Conservation (phyloP, 2,329 filamentous ascomycete species). For the Aspergillus caelatus region DNA sequence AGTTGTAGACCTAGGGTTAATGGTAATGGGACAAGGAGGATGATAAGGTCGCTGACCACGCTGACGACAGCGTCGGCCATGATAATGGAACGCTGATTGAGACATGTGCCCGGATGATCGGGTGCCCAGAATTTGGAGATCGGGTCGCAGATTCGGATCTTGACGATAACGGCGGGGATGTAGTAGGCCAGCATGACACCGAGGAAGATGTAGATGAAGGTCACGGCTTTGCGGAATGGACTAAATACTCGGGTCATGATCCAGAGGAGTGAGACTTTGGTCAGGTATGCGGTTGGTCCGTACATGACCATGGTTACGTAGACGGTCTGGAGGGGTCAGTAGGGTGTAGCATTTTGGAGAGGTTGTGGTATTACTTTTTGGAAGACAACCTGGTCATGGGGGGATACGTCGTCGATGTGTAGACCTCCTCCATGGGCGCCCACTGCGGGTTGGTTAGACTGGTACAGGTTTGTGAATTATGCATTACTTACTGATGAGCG, state of each 20-base stretch:
- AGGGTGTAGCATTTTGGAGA: not conserved
- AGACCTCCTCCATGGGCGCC: slow-evolving; percentile 41
- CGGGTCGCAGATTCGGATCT: slow-evolving; percentile 47
- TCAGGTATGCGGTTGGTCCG: slow-evolving; percentile 47
- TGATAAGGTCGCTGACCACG: slow-evolving; percentile 59
- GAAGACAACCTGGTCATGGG: slow-evolving; percentile 34
- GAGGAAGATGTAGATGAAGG: slow-evolving; percentile 45
- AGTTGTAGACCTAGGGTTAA: slow-evolving; percentile 50
- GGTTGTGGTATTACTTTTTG: slow-evolving; percentile 34
- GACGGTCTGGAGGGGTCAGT: slow-evolving; percentile 31
- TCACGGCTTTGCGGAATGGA: slow-evolving; percentile 42
- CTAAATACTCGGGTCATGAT: slow-evolving; percentile 50
- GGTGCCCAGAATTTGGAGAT: slow-evolving; percentile 47
- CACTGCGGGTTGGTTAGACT: slow-evolving; percentile 25
- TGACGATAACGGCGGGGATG: slow-evolving; percentile 45
- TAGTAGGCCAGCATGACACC: slow-evolving; percentile 45
- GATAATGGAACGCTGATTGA: slow-evolving; percentile 45
- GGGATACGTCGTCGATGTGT: slow-evolving; percentile 38
- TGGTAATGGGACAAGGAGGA: slow-evolving; percentile 55
- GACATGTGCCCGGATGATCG: slow-evolving; percentile 23
- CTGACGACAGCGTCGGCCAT: slow-evolving; percentile 61
- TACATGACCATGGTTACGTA: slow-evolving; percentile 52
- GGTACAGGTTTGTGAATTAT: not conserved
- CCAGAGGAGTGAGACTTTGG: slow-evolving; percentile 49
- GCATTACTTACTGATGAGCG: slow-evolving; percentile 25